Percentiles rank a stretch among this genome's conserved stretches.
phyloP scores from a whole-genome alignment of 495 filamentous ascomycete species.

The Delitschia confertaspora region DNA sequence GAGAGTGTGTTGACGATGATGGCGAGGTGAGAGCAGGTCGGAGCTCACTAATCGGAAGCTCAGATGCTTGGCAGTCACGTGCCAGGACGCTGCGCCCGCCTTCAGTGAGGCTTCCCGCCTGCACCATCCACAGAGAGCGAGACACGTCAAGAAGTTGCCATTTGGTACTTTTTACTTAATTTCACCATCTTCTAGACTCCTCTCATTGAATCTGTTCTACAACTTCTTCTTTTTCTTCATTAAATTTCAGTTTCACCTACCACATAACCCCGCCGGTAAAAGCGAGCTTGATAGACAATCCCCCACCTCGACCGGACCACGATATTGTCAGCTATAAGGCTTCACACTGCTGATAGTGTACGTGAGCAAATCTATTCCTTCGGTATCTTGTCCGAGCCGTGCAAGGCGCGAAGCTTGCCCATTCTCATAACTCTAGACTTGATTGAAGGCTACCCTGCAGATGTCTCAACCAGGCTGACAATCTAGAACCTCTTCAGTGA shows the following conservation, averaged over 20 bases:
- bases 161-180: not conserved
- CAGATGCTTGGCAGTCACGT: constrained; percentile 12
- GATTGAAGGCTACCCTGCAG: too few relatives aligned
- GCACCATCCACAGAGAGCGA: constrained; percentile 11
- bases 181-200: not conserved
- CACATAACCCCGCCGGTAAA: constrained; percentile 9
- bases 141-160: constrained; percentile 16
- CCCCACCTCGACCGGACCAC: too few relatives aligned
- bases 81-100: not conserved
- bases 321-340: too few relatives aligned
- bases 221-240: not conserved
- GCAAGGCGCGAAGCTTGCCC: too few relatives aligned
- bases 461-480: constrained; percentile 20
- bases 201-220: not conserved
- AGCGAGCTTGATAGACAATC: not conserved
- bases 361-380: too few relatives aligned
- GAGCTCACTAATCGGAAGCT: constrained; percentile 9
- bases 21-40: constrained; percentile 3
- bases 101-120: constrained; percentile 3
- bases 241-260: constrained; percentile 1
- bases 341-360: too few relatives aligned
- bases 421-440: too few relatives aligned
- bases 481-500: constrained; percentile 5
- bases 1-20: constrained; percentile 19
- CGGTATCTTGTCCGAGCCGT: too few relatives aligned